A percentile compares a stretch with the other conserved stretches of the same genome.
phyloP scores from a whole-genome alignment of 176 grass and related monocot genomes.

The Oryza meyeriana region DNA sequence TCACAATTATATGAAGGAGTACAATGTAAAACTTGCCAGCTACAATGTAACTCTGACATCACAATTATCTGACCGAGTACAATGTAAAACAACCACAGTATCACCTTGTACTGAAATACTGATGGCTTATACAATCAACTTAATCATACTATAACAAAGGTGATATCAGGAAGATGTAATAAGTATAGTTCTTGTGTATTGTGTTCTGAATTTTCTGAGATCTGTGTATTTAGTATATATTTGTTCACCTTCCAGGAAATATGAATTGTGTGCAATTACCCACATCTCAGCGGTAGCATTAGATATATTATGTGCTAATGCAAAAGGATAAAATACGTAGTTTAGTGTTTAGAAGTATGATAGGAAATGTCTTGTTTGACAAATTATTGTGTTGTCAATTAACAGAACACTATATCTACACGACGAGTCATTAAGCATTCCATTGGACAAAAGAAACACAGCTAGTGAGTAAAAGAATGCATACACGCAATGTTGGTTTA shows the following conservation, averaged over 20 bases:
- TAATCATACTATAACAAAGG: background rate
- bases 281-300: background rate
- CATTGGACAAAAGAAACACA: background rate
- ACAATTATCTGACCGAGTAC: background rate
- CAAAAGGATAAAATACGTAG: background rate
- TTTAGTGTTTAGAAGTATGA: background rate
- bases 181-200: background rate
- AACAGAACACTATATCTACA: background rate
- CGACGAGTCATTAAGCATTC: background rate
- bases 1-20: background rate
- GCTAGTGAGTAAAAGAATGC: background rate
- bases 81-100: background rate
- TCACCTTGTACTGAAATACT: background rate
- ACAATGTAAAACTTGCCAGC: background rate
- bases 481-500: conserved; percentile 1
- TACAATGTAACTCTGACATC: background rate
- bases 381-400: background rate
- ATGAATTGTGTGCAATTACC: background rate
- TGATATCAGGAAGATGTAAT: background rate
- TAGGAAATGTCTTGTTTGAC: background rate
- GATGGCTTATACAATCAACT: background rate
- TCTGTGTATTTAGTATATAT: background rate
- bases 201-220: background rate
- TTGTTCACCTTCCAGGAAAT: background rate
- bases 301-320: background rate